phyloP scores from a whole-genome alignment of 1,284 basidiomycete genomes.

The Ustilago nuda region DNA sequence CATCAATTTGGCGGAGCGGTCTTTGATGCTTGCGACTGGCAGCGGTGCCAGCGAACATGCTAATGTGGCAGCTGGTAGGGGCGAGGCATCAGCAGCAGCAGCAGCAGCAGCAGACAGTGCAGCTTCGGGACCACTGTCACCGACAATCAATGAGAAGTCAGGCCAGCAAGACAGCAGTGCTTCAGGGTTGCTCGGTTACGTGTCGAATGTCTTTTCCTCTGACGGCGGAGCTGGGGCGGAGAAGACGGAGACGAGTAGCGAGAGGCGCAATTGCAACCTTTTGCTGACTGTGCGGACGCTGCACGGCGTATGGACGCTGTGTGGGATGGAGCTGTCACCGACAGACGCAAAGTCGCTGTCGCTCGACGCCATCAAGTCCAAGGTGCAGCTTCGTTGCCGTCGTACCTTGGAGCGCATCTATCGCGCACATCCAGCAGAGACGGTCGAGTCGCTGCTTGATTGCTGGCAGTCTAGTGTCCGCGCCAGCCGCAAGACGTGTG shows the following conservation, averaged over 20 bases:
- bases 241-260: slow-evolving; percentile 8
- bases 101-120: slow-evolving; percentile 6
- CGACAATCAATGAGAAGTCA: slow-evolving; percentile 16
- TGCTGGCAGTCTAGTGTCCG: slow-evolving; percentile 75
- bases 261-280: slow-evolving; percentile 20
- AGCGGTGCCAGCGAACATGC: background rate
- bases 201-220: slow-evolving; percentile 57
- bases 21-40: slow-evolving; percentile 39
- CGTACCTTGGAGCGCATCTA: slow-evolving; percentile 81
- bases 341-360: slow-evolving; percentile 47
- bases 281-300: slow-evolving; percentile 47
- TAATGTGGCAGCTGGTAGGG: background rate
- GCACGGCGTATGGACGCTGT: slow-evolving; percentile 49
- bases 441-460: slow-evolving; percentile 82
- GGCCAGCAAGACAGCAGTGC: slow-evolving; percentile 9
- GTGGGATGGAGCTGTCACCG: slow-evolving; percentile 13
- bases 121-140: background rate
- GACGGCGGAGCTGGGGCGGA: slow-evolving; percentile 15
- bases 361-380: slow-evolving; percentile 35
- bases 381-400: slow-evolving; percentile 37
- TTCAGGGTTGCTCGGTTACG: slow-evolving; percentile 51
- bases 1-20: slow-evolving; percentile 54
- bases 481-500: slow-evolving; percentile 2
- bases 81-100: background rate
- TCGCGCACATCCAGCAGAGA: slow-evolving; percentile 80